Evolutionary conservation across 176 grass and related monocot species (phyloP).

Genomic region (Carex scoparia): DNA sequence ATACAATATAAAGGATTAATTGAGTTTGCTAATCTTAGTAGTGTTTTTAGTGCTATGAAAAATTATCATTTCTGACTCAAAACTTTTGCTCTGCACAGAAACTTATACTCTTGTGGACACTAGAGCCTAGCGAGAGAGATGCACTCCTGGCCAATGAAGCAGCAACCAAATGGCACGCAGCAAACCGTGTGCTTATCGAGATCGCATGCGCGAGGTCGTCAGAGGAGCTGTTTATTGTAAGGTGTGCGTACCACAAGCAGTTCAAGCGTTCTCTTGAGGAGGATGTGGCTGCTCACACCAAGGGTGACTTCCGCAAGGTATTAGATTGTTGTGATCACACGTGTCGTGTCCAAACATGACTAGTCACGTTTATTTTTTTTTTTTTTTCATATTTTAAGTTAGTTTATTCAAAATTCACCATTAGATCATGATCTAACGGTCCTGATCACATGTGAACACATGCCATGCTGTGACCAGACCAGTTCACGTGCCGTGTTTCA

Average conservation of each 20-base stretch:
- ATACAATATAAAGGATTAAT: not conserved
- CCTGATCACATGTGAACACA: too few relatives aligned
- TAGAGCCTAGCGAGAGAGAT: constrained; percentile 76
- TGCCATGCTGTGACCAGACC: too few relatives aligned
- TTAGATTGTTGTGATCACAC: too few relatives aligned
- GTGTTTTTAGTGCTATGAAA: not conserved
- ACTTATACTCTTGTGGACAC: constrained; percentile 76
- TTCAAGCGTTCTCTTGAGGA: constrained; percentile 94
- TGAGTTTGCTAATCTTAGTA: not conserved
- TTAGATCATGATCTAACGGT: too few relatives aligned
- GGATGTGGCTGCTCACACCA: constrained; percentile 66
- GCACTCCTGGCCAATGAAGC: constrained; percentile 77
- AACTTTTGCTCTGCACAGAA: constrained; percentile 27
- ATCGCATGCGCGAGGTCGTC: constrained; percentile 59
- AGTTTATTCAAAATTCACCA: too few relatives aligned
- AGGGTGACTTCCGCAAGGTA: constrained; percentile 69
- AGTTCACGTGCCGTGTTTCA: too few relatives aligned
- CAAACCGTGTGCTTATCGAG: constrained; percentile 75
- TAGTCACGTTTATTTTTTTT: too few relatives aligned
- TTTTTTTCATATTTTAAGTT: too few relatives aligned
- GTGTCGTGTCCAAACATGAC: too few relatives aligned
- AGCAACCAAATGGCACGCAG: constrained; percentile 59
- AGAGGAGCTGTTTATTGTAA: constrained; percentile 49
- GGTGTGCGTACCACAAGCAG: constrained; percentile 63
- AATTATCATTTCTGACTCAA: not conserved